A percentile compares a stretch with the other conserved stretches of the same genome.
Evolutionary conservation across 2,329 filamentous ascomycete genomes (phyloP).

Genomic region (Stemphylium beticola): DNA sequence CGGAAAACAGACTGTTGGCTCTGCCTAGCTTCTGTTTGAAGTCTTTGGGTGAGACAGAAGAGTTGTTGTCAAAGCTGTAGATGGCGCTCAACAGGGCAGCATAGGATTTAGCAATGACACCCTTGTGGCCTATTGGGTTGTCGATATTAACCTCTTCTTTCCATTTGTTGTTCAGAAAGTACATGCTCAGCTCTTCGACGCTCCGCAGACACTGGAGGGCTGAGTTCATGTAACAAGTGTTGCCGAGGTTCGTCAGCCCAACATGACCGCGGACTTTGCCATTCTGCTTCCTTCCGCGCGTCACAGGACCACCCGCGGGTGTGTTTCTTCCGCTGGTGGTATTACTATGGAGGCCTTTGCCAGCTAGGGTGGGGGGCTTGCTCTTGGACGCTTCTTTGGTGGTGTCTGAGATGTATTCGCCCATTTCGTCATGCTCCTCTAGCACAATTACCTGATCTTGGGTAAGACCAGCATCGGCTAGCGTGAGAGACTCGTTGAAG

Average conservation of each 20-base stretch:
- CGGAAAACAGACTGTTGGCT: slow-evolving; percentile 84
- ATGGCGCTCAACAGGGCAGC: slow-evolving; percentile 76
- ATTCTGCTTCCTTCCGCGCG: slow-evolving; percentile 72
- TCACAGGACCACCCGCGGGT: slow-evolving; percentile 69
- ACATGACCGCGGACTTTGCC: slow-evolving; percentile 77
- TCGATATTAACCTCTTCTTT: slow-evolving; percentile 80
- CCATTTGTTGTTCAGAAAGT: slow-evolving; percentile 75
- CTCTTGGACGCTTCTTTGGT: slow-evolving; percentile 53
- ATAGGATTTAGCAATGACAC: slow-evolving; percentile 86
- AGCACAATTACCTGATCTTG: slow-evolving; percentile 79
- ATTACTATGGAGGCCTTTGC: slow-evolving; percentile 48
- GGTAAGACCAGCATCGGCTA: slow-evolving; percentile 72
- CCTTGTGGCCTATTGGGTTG: slow-evolving; percentile 86
- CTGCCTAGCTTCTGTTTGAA: slow-evolving; percentile 85
- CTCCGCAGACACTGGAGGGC: slow-evolving; percentile 93
- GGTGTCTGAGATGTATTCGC: slow-evolving; percentile 62
- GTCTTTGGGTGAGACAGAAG: slow-evolving; percentile 76
- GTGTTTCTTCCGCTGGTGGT: slow-evolving; percentile 68
- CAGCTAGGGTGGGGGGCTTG: slow-evolving; percentile 44
- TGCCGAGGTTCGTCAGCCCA: slow-evolving; percentile 88
- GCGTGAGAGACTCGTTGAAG: slow-evolving; percentile 74
- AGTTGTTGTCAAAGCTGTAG: slow-evolving; percentile 70
- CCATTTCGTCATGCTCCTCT: slow-evolving; percentile 69
- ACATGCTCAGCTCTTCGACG: slow-evolving; percentile 90
- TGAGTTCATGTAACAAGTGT: slow-evolving; percentile 99